Percentiles rank a stretch among this genome's conserved stretches.
Conservation (phyloP, 352 stramenopile genomes). For the Globisporangium carolinianum region DNA sequence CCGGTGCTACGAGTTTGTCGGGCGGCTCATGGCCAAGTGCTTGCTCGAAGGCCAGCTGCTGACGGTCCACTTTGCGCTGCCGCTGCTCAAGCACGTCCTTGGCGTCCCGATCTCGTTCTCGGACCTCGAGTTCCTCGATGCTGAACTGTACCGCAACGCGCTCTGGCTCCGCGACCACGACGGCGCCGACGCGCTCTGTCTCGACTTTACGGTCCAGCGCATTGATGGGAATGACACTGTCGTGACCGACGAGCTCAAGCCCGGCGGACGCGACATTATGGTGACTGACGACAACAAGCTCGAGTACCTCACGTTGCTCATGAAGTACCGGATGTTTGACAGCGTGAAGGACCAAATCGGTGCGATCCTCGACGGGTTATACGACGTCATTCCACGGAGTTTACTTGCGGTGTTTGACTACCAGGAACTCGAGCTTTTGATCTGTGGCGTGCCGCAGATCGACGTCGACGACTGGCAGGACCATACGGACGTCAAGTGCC, state of each 20-base stretch:
- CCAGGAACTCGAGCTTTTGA: slow-evolving; percentile 93
- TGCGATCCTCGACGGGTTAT: slow-evolving; percentile 88
- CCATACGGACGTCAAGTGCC: slow-evolving; percentile 80
- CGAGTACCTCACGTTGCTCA: slow-evolving; percentile 93
- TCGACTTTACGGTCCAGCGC: slow-evolving; percentile 71
- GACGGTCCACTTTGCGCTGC: slow-evolving; percentile 70
- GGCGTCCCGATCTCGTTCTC: slow-evolving; percentile 78
- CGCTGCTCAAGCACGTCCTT: slow-evolving; percentile 78
- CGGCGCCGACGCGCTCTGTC: slow-evolving; percentile 47
- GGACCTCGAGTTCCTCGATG: slow-evolving; percentile 72
- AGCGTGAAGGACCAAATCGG: slow-evolving; percentile 87
- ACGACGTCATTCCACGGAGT: slow-evolving; percentile 84
- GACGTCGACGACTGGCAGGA: slow-evolving; percentile 87
- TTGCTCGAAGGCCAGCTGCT: slow-evolving; percentile 70
- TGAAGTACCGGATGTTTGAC: slow-evolving; percentile 92
- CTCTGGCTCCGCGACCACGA: slow-evolving; percentile 65
- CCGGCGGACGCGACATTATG: slow-evolving; percentile 80
- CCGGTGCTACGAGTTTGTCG: slow-evolving; percentile 70
- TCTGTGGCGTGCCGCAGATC: slow-evolving; percentile 88
- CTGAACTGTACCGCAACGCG: slow-evolving; percentile 63
- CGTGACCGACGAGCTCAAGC: slow-evolving; percentile 86
- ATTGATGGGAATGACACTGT: slow-evolving; percentile 40
- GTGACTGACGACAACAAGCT: slow-evolving; percentile 94
- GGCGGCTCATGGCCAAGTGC: slow-evolving; percentile 69
- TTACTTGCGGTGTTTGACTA: slow-evolving; percentile 91